Base-by-base conservation (phyloP, 441 rosid species). In the Pelargonium fulgidum region DNA sequence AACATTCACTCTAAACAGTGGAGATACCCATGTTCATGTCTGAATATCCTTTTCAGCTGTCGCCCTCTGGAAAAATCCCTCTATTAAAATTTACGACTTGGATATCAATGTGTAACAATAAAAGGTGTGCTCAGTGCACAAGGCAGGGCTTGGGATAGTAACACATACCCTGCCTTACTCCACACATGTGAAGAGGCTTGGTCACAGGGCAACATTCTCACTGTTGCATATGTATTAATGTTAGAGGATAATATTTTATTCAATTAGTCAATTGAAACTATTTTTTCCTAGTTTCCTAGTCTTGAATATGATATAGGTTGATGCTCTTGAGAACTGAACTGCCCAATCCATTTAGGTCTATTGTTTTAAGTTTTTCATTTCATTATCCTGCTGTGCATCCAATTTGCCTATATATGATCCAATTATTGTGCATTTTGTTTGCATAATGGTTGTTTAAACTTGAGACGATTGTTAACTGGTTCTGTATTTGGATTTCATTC, bases 401-500 rank as follows among this genome's bases (percentile, higher is more conserved):
- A 12, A 9, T 11, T 44, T 10, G n/a, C n/a, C 50, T 45, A 12
- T 11, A 12, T 10, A 11, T 6, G 12, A 9, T 62, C 65, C 41
- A 62, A 24, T 62, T 7, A 24, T 6, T 62, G 39, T 26, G 24
- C 26, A 4, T 12, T 24, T 62, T 24, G 11, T 24, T 11, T 62
- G 65, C 17, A 11, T 24, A 12, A 26, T n/a, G 4, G 9, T 62
- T n/a, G 9, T 39, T 39, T 39, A 7, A 6, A 39, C 42, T 39
- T 39, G 42, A 39, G 42, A 39, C 8, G 42, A 1, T 7, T 39
- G 42, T 39, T 6, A 39, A 39, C 42, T 39, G 10, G 10, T 67
- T 0, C 56, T 68, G 47, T 20, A 65, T 7, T 75, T 62, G 47
- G 14, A 9, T 68, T 70, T 75, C 36, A 65, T 75, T 81, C 59